Conservation (phyloP, 805 yeast genomes). For the Pichia deserticola region DNA sequence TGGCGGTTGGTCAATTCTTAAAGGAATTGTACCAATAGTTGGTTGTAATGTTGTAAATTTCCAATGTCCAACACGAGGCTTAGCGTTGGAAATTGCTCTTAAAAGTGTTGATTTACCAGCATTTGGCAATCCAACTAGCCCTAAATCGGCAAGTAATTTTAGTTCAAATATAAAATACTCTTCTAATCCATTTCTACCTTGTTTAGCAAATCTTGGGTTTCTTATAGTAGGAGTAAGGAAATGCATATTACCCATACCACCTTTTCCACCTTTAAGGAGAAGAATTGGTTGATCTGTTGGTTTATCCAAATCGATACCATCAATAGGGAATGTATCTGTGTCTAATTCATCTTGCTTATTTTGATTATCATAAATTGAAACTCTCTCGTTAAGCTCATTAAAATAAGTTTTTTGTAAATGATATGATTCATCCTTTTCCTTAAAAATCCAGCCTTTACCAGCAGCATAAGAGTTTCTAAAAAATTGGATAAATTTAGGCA, state of each 20-base stretch:
- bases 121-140: conserved; percentile 91
- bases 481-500: conserved; percentile 48
- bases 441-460: conserved; percentile 87
- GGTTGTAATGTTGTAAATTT: conserved; percentile 93
- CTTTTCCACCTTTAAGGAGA: conserved; percentile 77
- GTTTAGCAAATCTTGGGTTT: conserved; percentile 83
- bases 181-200: conserved; percentile 65
- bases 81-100: conserved; percentile 80
- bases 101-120: conserved; percentile 92
- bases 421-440: conserved; percentile 66
- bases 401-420: conserved; percentile 65
- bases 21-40: conserved; percentile 76
- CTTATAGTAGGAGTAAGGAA: conserved; percentile 76
- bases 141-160: conserved; percentile 85
- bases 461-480: conserved; percentile 52
- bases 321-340: conserved; percentile 66
- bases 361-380: conserved; percentile 56
- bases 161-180: conserved; percentile 71
- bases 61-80: conserved; percentile 94
- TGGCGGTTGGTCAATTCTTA: conserved; percentile 54
- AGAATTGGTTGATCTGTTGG: conserved; percentile 61
- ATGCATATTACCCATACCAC: conserved; percentile 96
- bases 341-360: conserved; percentile 48
- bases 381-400: conserved; percentile 51
- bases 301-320: conserved; percentile 67